Percentiles rank a stretch among this genome's conserved stretches.
Conservation (phyloP, 2,329 filamentous ascomycete genomes). For the Talaromyces verruculosus region DNA sequence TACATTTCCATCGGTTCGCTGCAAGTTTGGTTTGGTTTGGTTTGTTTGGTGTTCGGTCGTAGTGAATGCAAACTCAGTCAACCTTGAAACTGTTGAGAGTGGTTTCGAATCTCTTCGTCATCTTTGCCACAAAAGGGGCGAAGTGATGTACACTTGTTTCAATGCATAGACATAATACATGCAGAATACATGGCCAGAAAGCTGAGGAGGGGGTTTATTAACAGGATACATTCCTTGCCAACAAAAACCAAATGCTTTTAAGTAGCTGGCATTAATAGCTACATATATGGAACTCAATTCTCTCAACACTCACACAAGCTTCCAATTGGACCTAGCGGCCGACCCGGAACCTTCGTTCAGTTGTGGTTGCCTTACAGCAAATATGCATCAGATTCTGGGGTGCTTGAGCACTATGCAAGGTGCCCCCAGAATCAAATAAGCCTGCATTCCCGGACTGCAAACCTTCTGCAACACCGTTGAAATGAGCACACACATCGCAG, state of each 20-base stretch:
- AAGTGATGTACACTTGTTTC: not conserved
- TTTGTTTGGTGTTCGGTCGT: not conserved
- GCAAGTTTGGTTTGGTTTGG: not conserved
- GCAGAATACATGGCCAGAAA: not conserved
- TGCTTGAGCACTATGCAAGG: slow-evolving; percentile 1
- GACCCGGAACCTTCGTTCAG: not conserved
- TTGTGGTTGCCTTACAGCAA: slow-evolving; percentile 4
- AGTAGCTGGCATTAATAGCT: not conserved
- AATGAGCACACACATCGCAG: not conserved
- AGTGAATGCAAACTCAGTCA: not conserved
- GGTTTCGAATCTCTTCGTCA: not conserved
- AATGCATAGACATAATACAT: not conserved
- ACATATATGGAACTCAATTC: not conserved
- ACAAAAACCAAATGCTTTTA: not conserved
- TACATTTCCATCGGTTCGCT: not conserved
- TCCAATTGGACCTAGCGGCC: not conserved
- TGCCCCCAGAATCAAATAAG: not conserved
- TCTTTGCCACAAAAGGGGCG: not conserved
- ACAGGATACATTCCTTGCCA: not conserved
- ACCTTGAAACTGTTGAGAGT: not conserved
- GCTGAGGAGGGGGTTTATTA: not conserved
- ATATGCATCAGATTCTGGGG: not conserved
- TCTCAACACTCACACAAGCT: not conserved
- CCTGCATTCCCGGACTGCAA: not conserved
- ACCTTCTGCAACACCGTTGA: slow-evolving; percentile 4